A percentile compares a stretch with the other conserved stretches of the same genome.
Evolutionary conservation across 768 basidiomycete genomes (phyloP).

Genomic region (Hirschioporus abietinus): DNA sequence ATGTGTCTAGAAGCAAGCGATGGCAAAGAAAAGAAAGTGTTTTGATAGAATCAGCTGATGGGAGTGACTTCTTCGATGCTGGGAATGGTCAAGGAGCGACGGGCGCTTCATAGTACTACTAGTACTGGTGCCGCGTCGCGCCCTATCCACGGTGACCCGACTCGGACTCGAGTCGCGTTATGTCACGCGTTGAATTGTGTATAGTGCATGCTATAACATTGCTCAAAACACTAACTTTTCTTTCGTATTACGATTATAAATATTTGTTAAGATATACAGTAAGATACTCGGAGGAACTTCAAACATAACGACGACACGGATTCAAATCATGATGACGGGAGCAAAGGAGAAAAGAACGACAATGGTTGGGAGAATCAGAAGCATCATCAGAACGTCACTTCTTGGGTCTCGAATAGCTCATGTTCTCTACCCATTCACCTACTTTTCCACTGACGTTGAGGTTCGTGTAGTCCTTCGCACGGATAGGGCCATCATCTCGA

Average conservation of each 20-base stretch:
- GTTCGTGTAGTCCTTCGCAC: not conserved
- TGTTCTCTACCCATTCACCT: not conserved
- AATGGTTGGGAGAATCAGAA: not conserved
- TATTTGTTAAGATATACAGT: not conserved
- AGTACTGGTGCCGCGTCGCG: no score
- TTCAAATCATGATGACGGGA: not conserved
- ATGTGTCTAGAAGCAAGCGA: not conserved
- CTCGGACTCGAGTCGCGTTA: not conserved
- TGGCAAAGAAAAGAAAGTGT: not conserved
- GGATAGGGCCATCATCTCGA: not conserved
- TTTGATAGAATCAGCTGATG: not conserved
- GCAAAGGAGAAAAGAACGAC: not conserved
- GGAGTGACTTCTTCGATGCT: not conserved
- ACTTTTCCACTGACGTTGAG: not conserved
- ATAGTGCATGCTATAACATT: not conserved
- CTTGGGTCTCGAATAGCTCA: not conserved
- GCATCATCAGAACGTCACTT: not conserved
- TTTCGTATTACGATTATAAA: no score
- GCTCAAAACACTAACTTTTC: no score
- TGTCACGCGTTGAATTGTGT: not conserved
- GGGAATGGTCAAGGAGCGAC: not conserved
- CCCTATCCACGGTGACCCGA: no score
- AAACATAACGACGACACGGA: not conserved
- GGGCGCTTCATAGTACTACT: not conserved
- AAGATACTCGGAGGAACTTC: not conserved